phyloP scores from a whole-genome alignment of 2,329 filamentous ascomycete species.

The Lachnellula cervina region DNA sequence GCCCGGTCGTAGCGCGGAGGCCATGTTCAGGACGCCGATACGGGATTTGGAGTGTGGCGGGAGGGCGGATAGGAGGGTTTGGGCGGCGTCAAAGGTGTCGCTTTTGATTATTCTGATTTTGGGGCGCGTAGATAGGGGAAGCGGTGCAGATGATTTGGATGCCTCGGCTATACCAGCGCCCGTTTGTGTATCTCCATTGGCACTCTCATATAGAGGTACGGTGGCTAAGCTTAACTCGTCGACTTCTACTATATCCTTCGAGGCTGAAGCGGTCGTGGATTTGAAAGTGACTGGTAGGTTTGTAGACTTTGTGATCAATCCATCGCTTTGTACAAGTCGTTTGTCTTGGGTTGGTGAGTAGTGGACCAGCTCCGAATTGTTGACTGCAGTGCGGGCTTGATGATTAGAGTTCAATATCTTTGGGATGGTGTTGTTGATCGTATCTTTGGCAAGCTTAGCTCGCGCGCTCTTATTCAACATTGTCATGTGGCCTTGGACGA shows the following conservation, averaged over 20 bases:
- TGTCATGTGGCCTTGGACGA: neutral
- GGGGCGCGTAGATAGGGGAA: neutral
- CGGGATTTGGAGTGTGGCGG: slow-evolving; percentile 29
- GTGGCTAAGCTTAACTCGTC: no score
- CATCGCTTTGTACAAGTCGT: neutral
- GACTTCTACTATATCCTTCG: no score
- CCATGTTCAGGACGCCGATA: slow-evolving; percentile 63
- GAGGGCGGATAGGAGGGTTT: slow-evolving; percentile 32
- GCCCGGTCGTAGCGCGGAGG: slow-evolving; percentile 52
- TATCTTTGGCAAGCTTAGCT: slow-evolving; percentile 22
- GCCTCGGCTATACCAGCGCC: no score
- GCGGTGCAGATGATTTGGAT: neutral
- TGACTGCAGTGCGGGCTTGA: slow-evolving; percentile 11
- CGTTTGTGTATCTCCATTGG: no score
- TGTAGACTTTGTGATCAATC: neutral
- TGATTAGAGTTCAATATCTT: slow-evolving; percentile 14
- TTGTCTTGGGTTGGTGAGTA: slow-evolving; percentile 6
- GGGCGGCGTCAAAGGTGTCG: slow-evolving; percentile 54
- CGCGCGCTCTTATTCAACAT: slow-evolving; percentile 15
- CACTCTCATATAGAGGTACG: no score
- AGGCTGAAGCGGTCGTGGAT: no score
- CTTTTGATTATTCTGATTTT: slow-evolving; percentile 43
- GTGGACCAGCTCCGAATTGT: slow-evolving; percentile 15
- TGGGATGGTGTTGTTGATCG: slow-evolving; percentile 21
- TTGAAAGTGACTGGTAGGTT: no score